phyloP scores from a whole-genome alignment of 2,329 filamentous ascomycete species.

The Colletotrichum lini region DNA sequence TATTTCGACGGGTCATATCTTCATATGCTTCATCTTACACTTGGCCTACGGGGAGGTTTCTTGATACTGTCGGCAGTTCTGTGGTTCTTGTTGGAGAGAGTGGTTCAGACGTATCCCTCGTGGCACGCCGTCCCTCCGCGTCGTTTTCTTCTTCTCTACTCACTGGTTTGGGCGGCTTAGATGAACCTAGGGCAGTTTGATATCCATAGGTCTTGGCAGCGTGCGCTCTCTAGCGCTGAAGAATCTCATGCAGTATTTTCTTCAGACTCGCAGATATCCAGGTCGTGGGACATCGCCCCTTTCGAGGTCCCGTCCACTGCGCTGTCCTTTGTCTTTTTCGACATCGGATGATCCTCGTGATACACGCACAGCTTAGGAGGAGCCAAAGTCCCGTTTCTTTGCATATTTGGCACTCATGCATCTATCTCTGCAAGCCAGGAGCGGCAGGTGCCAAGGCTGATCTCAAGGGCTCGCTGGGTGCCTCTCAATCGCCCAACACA shows the following conservation, averaged over 20 bases:
- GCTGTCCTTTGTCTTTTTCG: neutral
- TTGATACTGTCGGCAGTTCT: neutral
- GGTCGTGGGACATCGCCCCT: conserved; percentile 1
- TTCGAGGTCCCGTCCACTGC: neutral
- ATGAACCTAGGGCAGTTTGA: conserved; percentile 37
- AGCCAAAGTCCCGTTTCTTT: neutral
- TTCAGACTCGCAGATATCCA: neutral
- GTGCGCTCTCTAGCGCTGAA: conserved; percentile 10
- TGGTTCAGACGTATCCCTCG: conserved; percentile 1
- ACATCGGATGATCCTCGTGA: neutral
- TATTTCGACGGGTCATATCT: neutral
- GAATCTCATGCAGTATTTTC: neutral
- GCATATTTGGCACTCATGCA: neutral
- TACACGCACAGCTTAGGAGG: neutral
- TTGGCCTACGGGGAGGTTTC: conserved; percentile 8
- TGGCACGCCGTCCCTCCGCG: neutral
- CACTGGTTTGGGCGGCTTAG: conserved; percentile 30
- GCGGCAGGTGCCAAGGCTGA: neutral
- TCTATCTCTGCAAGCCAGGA: neutral
- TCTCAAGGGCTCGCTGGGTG: neutral
- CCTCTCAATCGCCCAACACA: neutral
- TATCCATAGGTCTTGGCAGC: conserved; percentile 18
- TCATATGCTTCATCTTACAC: conserved; percentile 15
- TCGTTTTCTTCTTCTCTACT: neutral
- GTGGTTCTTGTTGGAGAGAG: neutral